Evolutionary conservation across 306 rosid species (phyloP).

Genomic region (Prunus dulcis): DNA sequence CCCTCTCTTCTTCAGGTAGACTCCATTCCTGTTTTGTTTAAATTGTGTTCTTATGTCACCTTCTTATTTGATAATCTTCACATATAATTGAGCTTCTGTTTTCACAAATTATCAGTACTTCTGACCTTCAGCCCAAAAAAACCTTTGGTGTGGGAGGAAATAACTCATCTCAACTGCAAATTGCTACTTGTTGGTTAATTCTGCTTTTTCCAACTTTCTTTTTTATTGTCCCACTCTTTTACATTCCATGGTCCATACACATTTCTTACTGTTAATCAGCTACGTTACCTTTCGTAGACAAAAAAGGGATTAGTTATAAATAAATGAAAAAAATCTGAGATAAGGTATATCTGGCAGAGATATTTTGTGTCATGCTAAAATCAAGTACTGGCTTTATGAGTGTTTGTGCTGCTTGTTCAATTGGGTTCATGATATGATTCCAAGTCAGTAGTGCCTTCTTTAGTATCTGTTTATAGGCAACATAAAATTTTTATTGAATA

Average conservation of each 20-base stretch:
- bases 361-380: background rate
- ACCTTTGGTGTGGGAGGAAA: background rate
- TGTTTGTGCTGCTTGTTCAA: background rate
- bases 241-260: background rate
- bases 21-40: conserved; percentile 16
- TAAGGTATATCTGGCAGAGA: background rate
- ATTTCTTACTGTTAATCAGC: background rate
- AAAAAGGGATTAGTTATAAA: background rate
- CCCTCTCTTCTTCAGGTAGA: conserved; percentile 79
- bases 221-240: background rate
- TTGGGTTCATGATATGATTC: background rate
- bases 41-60: background rate
- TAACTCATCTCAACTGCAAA: background rate
- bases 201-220: background rate
- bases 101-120: background rate
- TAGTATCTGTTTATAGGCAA: background rate
- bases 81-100: background rate
- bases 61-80: background rate
- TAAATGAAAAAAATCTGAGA: background rate
- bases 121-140: background rate
- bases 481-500: too few species aligned
- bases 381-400: background rate
- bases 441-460: background rate
- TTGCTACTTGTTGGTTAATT: background rate
- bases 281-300: background rate